These are phyloP conservation scores for Tillandsia fasciculata DNA, from an alignment of 176 grass and related monocot genomes.

Conservation along the genomic window DNA sequence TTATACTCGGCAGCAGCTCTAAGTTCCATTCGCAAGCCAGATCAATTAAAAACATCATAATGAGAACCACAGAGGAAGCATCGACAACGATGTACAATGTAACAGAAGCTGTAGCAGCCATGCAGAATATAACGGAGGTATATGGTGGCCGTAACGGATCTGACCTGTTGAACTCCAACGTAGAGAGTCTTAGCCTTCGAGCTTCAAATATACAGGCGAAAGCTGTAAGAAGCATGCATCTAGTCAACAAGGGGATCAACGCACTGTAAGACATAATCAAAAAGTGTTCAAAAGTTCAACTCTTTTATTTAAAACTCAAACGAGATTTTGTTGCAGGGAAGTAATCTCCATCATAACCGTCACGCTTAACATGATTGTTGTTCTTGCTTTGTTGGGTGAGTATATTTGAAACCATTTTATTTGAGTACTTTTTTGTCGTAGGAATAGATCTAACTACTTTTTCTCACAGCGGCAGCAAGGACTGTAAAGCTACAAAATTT, in stretches of 20 bases:
- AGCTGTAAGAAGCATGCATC: slow-evolving; percentile 47
- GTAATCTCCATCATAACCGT: slow-evolving; percentile 49
- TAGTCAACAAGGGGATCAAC: slow-evolving; percentile 59
- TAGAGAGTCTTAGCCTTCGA: slow-evolving; percentile 39
- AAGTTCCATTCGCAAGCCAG: slow-evolving; percentile 59
- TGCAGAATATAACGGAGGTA: slow-evolving; percentile 43
- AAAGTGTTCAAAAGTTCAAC: background rate
- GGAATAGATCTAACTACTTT: slow-evolving; percentile 12
- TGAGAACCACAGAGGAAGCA: slow-evolving; percentile 41
- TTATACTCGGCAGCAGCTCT: slow-evolving; percentile 26
- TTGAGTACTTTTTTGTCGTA: background rate
- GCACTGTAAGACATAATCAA: slow-evolving; percentile 44
- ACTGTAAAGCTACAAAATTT: slow-evolving; percentile 31
- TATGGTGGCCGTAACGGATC: slow-evolving; percentile 39
- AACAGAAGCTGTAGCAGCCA: slow-evolving; percentile 42
- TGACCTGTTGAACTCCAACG: slow-evolving; percentile 52
- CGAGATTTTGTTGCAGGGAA: slow-evolving; percentile 35
- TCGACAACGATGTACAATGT: slow-evolving; percentile 62
- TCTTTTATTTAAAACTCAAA: background rate
- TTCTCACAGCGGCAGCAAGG: slow-evolving; percentile 37
- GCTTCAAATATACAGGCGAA: slow-evolving; percentile 53
- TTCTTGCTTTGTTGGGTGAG: slow-evolving; percentile 55
- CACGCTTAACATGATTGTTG: slow-evolving; percentile 35
- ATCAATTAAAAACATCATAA: slow-evolving; percentile 48
- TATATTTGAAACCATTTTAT: background rate